phyloP scores from a whole-genome alignment of 2,329 filamentous ascomycete species.

The Aphanoascus verrucosus region DNA sequence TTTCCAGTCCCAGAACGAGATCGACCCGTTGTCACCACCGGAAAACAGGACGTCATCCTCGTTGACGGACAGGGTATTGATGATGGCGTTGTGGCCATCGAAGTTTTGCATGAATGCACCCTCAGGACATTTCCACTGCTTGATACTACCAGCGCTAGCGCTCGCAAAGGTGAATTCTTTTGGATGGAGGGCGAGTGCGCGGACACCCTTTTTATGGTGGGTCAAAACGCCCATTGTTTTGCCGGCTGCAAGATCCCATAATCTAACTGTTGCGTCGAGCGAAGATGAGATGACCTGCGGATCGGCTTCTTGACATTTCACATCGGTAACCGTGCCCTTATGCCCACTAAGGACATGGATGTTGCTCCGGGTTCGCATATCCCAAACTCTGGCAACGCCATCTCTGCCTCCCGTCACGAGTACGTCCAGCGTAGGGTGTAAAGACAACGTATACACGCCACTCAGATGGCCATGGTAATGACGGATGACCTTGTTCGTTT shows the following conservation, averaged over 20 bases:
- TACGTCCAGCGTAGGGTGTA: slow-evolving; percentile 93
- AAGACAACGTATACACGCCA: slow-evolving; percentile 81
- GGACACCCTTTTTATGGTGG: slow-evolving; percentile 96
- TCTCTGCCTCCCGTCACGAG: slow-evolving; percentile 91
- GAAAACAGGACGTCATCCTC: slow-evolving; percentile 93
- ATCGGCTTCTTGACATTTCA: slow-evolving; percentile 91
- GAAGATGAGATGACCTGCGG: slow-evolving; percentile 92
- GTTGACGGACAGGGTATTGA: slow-evolving; percentile 88
- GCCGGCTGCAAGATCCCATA: slow-evolving; percentile 93
- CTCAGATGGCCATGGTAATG: slow-evolving; percentile 96
- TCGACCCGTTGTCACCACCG: slow-evolving; percentile 88
- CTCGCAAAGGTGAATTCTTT: slow-evolving; percentile 93
- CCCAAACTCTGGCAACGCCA: slow-evolving; percentile 91
- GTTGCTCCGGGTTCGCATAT: slow-evolving; percentile 94
- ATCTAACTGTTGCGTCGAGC: slow-evolving; percentile 76
- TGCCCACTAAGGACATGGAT: slow-evolving; percentile 88
- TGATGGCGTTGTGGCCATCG: slow-evolving; percentile 88
- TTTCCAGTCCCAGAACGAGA: slow-evolving; percentile 99
- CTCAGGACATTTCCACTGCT: slow-evolving; percentile 98
- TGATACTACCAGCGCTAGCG: slow-evolving; percentile 85
- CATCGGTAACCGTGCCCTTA: slow-evolving; percentile 76
- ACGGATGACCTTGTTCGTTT: slow-evolving; percentile 98
- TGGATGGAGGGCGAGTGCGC: slow-evolving; percentile 73
- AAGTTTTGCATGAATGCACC: slow-evolving; percentile 99
- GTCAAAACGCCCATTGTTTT: slow-evolving; percentile 94